phyloP scores from a whole-genome alignment of 179 eudicot genomes.

The Heliamphora pulchella region DNA sequence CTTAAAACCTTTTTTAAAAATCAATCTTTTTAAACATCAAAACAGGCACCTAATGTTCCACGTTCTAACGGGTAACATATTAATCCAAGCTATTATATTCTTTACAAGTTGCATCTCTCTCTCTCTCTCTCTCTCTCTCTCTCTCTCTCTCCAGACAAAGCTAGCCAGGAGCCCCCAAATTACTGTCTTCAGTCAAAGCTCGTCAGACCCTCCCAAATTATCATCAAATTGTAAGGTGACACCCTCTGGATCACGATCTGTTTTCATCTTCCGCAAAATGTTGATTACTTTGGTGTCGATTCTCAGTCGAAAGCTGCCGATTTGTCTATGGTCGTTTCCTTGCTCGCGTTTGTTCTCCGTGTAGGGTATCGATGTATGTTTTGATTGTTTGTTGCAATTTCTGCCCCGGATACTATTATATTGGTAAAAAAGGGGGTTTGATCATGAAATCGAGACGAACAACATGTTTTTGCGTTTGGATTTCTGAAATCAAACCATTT shows the following conservation, averaged over 20 bases:
- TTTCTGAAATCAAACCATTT: background rate
- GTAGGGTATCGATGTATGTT: background rate
- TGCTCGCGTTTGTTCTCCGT: background rate
- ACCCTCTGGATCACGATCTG: background rate
- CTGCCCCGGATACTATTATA: too few species aligned
- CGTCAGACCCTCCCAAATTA: slow-evolving; percentile 5
- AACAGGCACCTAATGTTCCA: too few species aligned
- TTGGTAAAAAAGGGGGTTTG: background rate
- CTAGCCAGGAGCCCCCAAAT: slow-evolving; percentile 11
- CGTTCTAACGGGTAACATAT: too few species aligned
- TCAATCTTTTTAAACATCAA: too few species aligned
- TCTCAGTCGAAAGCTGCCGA: background rate
- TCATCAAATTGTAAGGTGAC: slow-evolving; percentile 14
- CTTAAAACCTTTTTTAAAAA: too few species aligned
- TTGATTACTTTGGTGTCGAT: background rate
- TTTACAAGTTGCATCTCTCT: too few species aligned
- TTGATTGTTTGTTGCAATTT: background rate
- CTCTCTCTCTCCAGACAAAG: slow-evolving; percentile 2
- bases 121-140: background rate
- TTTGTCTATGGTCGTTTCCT: slow-evolving; percentile 4
- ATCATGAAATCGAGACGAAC: background rate
- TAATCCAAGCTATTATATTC: too few species aligned
- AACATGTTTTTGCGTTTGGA: background rate
- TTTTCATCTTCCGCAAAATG: background rate
- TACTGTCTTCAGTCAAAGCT: slow-evolving; percentile 9